Base-by-base conservation (phyloP, 106 monocot genomes). In the Platanthera guangdongensis region DNA sequence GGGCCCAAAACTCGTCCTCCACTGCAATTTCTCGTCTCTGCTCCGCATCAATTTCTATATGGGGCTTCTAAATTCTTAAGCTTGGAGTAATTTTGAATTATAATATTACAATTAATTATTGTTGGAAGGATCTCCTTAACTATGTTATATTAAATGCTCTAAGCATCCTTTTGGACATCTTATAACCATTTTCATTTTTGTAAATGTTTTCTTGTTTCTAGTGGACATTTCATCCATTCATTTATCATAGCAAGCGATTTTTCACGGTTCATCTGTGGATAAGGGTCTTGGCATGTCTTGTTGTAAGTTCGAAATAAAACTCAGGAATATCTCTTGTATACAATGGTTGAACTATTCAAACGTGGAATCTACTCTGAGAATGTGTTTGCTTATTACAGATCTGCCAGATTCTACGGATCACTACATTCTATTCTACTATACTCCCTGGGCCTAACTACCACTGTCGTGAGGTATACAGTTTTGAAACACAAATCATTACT, bases 341-440 rank as follows among this genome's bases (percentile, higher is more conserved):
- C 6, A 53, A 53, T 14, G 39, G 39, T 39, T 39, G 3, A 39
- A 39, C 39, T 39, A 39, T 39, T 39, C 39, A 39, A 39, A 39
- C 39, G 39, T 39, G 39, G 39, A 14, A 10, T 53, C 53, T 46
- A 7, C 16, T 50, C 15, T 47, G 48, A 13, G 16, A 6, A 7
- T 49, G 3, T 49, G 9, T 2, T 49, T 50, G 6, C 62, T 64
- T 67, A 48, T 50, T 78, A 13, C 83, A 94, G 94, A 83, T 72
- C 64, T 91, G 82, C 57, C 94, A 94, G 45, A 14, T 76, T 67
- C 75, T 94, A 62, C 70, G 94, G 77, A 89, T 94, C 50, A 79
- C 91, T 77, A 94, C 94, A 48, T 94, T 94, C 78, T 94, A 91
- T 82, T 88, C 94, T 32, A 94, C 94, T 6, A 88, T 87, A 52